Percentiles rank a stretch among this genome's conserved stretches.
These are phyloP conservation scores for Zasmidium citrigriseum DNA, from an alignment of 2,329 filamentous ascomycete genomes.

Conservation along the genomic window DNA sequence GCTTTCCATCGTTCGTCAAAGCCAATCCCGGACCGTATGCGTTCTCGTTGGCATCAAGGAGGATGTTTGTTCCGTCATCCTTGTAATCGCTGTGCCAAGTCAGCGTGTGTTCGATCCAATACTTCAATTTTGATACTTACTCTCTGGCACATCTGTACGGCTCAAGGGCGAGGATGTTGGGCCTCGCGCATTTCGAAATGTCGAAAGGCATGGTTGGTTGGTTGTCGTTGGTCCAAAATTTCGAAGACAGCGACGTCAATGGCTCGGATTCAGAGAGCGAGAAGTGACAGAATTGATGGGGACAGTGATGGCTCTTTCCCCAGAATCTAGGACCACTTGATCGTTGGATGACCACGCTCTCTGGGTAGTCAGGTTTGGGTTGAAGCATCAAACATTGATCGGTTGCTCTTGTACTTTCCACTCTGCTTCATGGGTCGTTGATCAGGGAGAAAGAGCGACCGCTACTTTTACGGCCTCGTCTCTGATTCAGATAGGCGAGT, in stretches of 20 bases:
- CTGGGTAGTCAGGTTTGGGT: too few species aligned
- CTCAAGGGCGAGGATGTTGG: constrained; percentile 55
- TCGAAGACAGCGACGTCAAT: constrained; percentile 6
- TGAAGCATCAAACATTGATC: too few species aligned
- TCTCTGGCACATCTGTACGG: constrained; percentile 58
- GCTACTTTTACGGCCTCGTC: neutral
- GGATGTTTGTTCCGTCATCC: constrained; percentile 91
- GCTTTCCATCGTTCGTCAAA: constrained; percentile 50
- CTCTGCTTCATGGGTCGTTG: too few species aligned
- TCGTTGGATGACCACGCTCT: too few species aligned
- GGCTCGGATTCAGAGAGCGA: constrained; percentile 2
- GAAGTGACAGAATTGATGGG: neutral
- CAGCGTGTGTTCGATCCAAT: constrained; percentile 46
- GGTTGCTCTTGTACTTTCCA: too few species aligned
- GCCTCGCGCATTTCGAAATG: constrained; percentile 51
- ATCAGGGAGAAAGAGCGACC: too few species aligned
- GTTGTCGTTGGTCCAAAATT: constrained; percentile 17
- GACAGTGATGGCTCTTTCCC: neutral
- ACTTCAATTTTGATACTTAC: constrained; percentile 42
- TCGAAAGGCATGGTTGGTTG: constrained; percentile 44
- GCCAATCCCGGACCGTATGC: constrained; percentile 82
- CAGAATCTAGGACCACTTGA: neutral
- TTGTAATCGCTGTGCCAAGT: constrained; percentile 73
- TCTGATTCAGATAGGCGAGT: neutral
- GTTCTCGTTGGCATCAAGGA: constrained; percentile 98